These are phyloP conservation scores for Gaultheria prostrata DNA, from an alignment of 148 eudicot species.

Conservation along the genomic window DNA sequence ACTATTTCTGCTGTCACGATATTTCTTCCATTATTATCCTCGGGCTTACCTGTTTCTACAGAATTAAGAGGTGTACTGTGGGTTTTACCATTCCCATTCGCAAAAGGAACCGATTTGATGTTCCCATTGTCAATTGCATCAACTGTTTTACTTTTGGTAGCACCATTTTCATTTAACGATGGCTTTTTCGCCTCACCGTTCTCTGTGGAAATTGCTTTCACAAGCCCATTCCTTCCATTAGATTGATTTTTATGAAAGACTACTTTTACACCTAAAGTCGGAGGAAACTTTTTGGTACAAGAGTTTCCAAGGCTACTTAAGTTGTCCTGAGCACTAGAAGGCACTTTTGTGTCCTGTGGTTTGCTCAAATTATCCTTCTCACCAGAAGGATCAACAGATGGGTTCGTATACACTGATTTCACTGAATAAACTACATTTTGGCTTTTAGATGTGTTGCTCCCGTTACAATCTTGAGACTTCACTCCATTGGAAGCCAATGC, in stretches of 20 bases:
- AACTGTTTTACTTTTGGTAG: slow-evolving; percentile 24
- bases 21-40: slow-evolving; percentile 24
- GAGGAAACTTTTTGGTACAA: slow-evolving; percentile 33
- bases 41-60: slow-evolving; percentile 28
- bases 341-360: slow-evolving; percentile 39
- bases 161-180: slow-evolving; percentile 33
- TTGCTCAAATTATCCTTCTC: slow-evolving; percentile 29
- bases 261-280: slow-evolving; percentile 31
- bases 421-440: slow-evolving; percentile 23
- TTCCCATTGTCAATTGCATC: slow-evolving; percentile 23
- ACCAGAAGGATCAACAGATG: slow-evolving; percentile 25
- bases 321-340: slow-evolving; percentile 40
- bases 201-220: slow-evolving; percentile 23
- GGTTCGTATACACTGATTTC: slow-evolving; percentile 30
- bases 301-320: slow-evolving; percentile 35
- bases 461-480: slow-evolving; percentile 47
- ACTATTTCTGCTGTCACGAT: slow-evolving; percentile 15
- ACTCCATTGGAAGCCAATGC: slow-evolving; percentile 46
- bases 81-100: slow-evolving; percentile 50
- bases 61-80: slow-evolving; percentile 25
- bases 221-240: slow-evolving; percentile 39
- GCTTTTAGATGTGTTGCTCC: slow-evolving; percentile 30
- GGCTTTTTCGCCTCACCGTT: slow-evolving; percentile 33
- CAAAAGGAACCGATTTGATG: slow-evolving; percentile 20
- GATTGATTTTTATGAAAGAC: slow-evolving; percentile 39